Base-by-base conservation (phyloP, 768 basidiomycete genomes). In the Leccinum fibrillosum region DNA sequence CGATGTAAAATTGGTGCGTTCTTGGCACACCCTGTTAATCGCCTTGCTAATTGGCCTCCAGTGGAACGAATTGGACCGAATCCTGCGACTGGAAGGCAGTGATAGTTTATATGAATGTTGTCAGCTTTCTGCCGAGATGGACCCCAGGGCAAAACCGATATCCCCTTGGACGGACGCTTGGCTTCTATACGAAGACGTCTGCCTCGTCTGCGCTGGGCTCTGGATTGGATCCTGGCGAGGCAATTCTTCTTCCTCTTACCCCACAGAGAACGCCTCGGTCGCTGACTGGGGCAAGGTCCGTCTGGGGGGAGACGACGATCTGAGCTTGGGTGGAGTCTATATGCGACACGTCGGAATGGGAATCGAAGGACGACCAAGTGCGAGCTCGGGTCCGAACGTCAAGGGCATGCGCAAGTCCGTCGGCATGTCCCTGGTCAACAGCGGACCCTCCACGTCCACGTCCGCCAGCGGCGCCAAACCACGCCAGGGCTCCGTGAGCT, bases 171-270 rank as follows among this genome's bases (percentile, higher is more conserved):
- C 84, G 13, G 91, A 92, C 60, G 81, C 82, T 8, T 92, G 90
- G 89, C 82, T 83, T 25, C 77, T 92, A 12, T 94, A 93, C 64
- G 91, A 94, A 72, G 92, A 93, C 59, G 86, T 88, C 21, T 93
- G 92, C 60, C 76, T 92, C 42, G 77, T 91, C 48, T 92, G 91
- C 65, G 91, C 90, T 0, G 84, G 88, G 3, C 77, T 91, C n/a
- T 92, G 89, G 90, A 81, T 86, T 65, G 88, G 89, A 13, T 77
- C 80, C 3, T 89, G 80, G 74, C 78, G 86, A 28, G 75, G 76
- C 34, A 78, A 81, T 56, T 79, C 82, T 0, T 62, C 71, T 1
- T 65, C 72, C 53, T 78, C 82, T 2, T 85, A 83, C 62, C 79
- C 82, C 2, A 78, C 80, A 7, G 77, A 72, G 8, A 72, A 78